phyloP scores from a whole-genome alignment of 2,329 filamentous ascomycete species.

The Fusarium nodosum region DNA sequence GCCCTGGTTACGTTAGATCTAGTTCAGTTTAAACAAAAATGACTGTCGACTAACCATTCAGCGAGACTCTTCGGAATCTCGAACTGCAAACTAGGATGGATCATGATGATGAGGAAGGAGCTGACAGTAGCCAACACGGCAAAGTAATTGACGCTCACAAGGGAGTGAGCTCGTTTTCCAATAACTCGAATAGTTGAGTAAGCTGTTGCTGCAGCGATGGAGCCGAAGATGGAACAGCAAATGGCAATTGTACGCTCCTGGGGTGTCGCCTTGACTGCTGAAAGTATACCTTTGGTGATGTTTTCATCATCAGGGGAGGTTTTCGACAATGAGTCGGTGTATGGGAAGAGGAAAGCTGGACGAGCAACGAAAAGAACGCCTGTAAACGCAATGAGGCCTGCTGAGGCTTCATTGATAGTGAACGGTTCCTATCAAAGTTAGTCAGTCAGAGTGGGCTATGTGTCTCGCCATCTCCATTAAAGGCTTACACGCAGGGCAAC shows the following conservation, averaged over 20 bases:
- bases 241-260: constrained; percentile 76
- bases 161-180: constrained; percentile 78
- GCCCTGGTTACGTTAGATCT: constrained; percentile 58
- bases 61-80: constrained; percentile 49
- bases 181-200: constrained; percentile 82
- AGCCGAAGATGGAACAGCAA: constrained; percentile 74
- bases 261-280: constrained; percentile 60
- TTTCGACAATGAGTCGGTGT: neutral
- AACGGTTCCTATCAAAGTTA: constrained; percentile 72
- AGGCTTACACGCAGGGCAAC: constrained; percentile 55
- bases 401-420: constrained; percentile 76
- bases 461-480: fast-evolving
- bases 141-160: constrained; percentile 85
- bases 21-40: fast-evolving
- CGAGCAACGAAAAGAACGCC: constrained; percentile 83
- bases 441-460: neutral
- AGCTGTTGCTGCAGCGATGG: constrained; percentile 76
- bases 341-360: constrained; percentile 70
- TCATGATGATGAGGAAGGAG: constrained; percentile 70
- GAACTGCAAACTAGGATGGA: constrained; percentile 59
- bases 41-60: constrained; percentile 46
- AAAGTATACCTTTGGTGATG: constrained; percentile 45
- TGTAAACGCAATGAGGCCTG: constrained; percentile 75
- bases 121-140: constrained; percentile 75
- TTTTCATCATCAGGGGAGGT: constrained; percentile 16